Base-by-base conservation (phyloP, 345 rosid genomes). In the Pistacia atlantica region DNA sequence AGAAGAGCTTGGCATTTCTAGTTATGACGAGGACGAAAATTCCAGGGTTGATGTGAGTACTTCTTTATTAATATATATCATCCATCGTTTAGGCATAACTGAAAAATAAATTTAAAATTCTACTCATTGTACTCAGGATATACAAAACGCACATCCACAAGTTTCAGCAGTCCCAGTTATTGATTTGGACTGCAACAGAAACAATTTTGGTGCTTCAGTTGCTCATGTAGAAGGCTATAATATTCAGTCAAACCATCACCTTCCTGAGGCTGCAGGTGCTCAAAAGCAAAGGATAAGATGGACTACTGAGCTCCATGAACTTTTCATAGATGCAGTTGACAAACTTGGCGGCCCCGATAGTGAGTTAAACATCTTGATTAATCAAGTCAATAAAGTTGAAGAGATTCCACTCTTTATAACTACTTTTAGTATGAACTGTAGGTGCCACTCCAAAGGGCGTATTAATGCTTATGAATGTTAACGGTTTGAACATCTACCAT, bases 371-470 rank as follows among this genome's bases (percentile, higher is more conserved):
- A 60, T 45, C 42, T 25, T 70, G 55, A n/a, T 5, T 17, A 8
- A 31, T 54, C 25, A 8, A 5, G 9, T 31, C 62, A 59, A 59
- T 49, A 60, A 59, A 46, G 16, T 38, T 42, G 4, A 5, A 13
- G 25, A 28, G 3, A 14, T 58, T 20, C 49, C 37, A 4, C 18
- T 65, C 56, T 55, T 17, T 49, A 57, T 48, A 20, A 18, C 38
- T 12, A 72, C 2, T 4, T 54, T 55, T 2, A 11, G 11, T 28
- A 38, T 64, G 28, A 62, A 51, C 74, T 45, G 45, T 46, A 84
- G 87, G 72, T 77, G 87, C 87, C 17, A 81, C 87, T 16, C 87
- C 84, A 11, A 84, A 81, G 79, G 77, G 67, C 18, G 79, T 84
- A 61, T 25, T 79, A 74, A 79, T 70, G 49, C 67, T 79, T 9